Evolutionary conservation across 2,329 filamentous ascomycete genomes (phyloP), one percentile per base, ranked within the genome.

Genomic region (Botrytis aclada): DNA sequence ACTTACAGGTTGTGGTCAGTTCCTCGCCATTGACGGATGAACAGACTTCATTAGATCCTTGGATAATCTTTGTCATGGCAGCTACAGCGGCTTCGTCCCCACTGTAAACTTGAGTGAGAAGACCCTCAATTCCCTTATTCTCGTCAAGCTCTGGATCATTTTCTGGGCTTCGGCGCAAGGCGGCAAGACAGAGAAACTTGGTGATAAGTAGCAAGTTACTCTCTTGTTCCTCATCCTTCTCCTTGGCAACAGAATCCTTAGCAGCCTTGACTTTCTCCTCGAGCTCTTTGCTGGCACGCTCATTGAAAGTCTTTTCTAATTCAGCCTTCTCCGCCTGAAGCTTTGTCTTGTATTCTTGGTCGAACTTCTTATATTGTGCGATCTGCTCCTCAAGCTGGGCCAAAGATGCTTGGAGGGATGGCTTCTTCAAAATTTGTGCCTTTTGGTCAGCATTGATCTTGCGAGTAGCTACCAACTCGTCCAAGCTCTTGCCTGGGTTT

Each of bases 381-480:
- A 94, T 85, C 83, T 94, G 92, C 81, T 94, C 92, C 82, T 95
- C 92, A 74, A 89, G 84, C 81, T 93, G 90, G 70, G 86, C 83
- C 60, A 94, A 85, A 83, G 93, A 90, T 72, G 88, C 85, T 79
- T 91, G 87, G 43, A 95, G 88, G 51, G 85, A 84, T 54, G 92
- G 92, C 83, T 94, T 94, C 88, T 94, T 95, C 76, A 90, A 85
- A 73, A 91, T 87, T 81, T 93, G 90, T 18, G 91, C 88, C 83
- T 91, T 93, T 83, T 95, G 93, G 82, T 95, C 93, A 82, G 86
- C 81, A 81, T 95, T 95, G 87, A 95, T 93, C 81, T 93, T 89
- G 82, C 89, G 91, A 73, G 87, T 82, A 32, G 87, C 83, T 71
- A 95, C 89, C 71, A 95, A 87, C 62, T 95, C 89, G 72, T 95